These are phyloP conservation scores for Krasilnikovozyma curviuscula DNA, from an alignment of 768 basidiomycete genomes.

Conservation along the genomic window DNA sequence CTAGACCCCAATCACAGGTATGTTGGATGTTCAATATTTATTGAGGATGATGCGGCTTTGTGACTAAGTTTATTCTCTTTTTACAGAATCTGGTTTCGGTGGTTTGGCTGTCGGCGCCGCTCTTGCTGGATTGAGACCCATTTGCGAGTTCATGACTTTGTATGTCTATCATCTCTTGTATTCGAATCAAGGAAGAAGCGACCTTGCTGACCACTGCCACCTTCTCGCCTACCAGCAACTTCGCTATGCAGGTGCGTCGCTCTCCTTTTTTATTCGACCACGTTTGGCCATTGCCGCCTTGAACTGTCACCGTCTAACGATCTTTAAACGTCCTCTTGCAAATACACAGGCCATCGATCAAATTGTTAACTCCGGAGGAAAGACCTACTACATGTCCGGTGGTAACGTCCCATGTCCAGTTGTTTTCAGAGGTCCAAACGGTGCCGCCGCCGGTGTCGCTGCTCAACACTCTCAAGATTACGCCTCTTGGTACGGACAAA, in stretches of 20 bases:
- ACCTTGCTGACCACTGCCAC: not conserved
- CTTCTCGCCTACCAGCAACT: slow-evolving; percentile 75
- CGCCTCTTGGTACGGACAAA: slow-evolving; percentile 54
- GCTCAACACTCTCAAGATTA: slow-evolving; percentile 96
- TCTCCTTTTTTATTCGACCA: not conserved
- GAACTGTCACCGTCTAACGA: not conserved
- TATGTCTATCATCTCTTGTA: slow-evolving; percentile 13
- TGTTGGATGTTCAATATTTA: no score
- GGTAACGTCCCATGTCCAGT: slow-evolving; percentile 96
- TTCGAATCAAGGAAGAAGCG: slow-evolving; percentile 63
- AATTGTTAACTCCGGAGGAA: slow-evolving; percentile 99
- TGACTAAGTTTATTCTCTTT: slow-evolving; percentile 19
- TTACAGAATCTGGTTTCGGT: slow-evolving; percentile 94
- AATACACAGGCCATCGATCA: slow-evolving; percentile 68
- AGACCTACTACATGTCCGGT: slow-evolving; percentile 99
- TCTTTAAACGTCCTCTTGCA: not conserved
- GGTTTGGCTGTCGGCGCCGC: slow-evolving; percentile 90
- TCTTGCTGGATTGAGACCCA: slow-evolving; percentile 77
- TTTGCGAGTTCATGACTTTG: slow-evolving; percentile 35
- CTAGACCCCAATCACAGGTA: slow-evolving; percentile 13
- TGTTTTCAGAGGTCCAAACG: slow-evolving; percentile 98
- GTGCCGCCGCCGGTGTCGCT: slow-evolving; percentile 87
- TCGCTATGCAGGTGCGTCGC: slow-evolving; percentile 63
- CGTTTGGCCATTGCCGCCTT: not conserved
- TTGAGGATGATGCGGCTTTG: no score